Base-by-base conservation (phyloP, 2,329 filamentous ascomycete species). In the Aspergillus neotritici region DNA sequence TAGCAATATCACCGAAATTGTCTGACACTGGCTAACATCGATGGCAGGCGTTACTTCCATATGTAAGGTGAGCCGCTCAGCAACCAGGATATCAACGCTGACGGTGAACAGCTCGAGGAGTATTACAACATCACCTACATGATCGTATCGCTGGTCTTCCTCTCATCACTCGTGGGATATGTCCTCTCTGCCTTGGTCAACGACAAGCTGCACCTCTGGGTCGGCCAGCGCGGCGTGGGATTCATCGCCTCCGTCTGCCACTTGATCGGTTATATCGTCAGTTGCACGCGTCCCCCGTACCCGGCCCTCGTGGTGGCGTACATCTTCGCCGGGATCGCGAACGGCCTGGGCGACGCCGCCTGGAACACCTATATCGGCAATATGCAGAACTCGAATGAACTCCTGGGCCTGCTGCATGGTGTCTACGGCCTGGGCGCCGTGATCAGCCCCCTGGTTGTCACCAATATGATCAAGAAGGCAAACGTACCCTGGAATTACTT, bases 401-500 rank as follows among this genome's bases (percentile, higher is more conserved):
- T 90, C 1, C 72, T 87, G 0, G 86, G 86, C 2, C 70, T 88
- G 39, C 62, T 89, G 14, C 85, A 90, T 61, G 83, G 79, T 0
- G 74, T 79, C 16, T 90, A 88, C 56, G 84, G 84, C 1, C 57
- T 84, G 0, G 86, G 86, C 1, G 86, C 81, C 1, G 82, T 83
- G 0, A 68, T 88, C 11, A 73, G 76, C 4, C 86, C 86, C 0
- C 63, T 89, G 8, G 74, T 88, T 46, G 84, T 84, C 1, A 88
- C 86, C 0, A 76, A 77, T 5, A 81, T 91, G 77, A 78, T 89
- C 30, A 80, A 82, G 0, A 80, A 79, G 49, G 78, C 67, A 0
- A 52, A 68, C 5, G 58, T 82, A 40, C 70, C 70, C 0, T 91
- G 86, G 86, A 87, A 83, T 54, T 71, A 71, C 6, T 90, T 84